Base-by-base conservation (phyloP, 1,284 basidiomycete species). In the Cystobasidium sp. region DNA sequence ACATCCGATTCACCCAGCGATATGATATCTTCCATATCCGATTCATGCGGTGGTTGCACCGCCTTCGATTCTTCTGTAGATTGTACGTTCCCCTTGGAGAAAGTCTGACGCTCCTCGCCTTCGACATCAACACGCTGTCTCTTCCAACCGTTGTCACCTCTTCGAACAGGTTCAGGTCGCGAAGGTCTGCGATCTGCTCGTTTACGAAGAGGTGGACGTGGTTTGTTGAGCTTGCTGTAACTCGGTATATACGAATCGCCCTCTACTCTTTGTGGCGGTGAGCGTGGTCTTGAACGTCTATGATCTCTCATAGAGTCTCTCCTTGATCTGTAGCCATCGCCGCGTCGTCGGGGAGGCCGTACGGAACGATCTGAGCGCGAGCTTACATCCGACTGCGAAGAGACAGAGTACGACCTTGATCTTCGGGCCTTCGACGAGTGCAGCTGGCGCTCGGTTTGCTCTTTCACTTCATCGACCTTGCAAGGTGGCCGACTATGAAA, bases 1-100 rank as follows among this genome's bases (percentile, higher is more conserved):
- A 31, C 8, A 31, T 71, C 69, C n/a, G 51, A 53, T 44, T 71
- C 69, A 22, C 69, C 69, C 5, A 71, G 51, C 43, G 69, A 71
- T 12, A 71, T 71, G 7, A 43, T 47, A n/a, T 71, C 69, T 16
- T 71, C 69, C 4, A 62, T 7, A 55, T 71, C 69, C 20, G 31
- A 63, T 6, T 62, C 56, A 14, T n/a, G 22, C 37, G 64, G 49
- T 16, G 44, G 20, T 6, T 20, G 3, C 3, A 16, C 6, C 47
- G 20, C 16, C 47, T 51, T 16, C 47, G 47, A 6, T 16, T 1
- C 16, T 6, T 16, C 20, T 51, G 16, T 14, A 6, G 3, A 51
- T 51, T 51, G 47, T 31, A 31, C 31, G 31, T 31, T 31, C 31
- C 5, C 31, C 31, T 31, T 31, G 47, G 47, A 6, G 3, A 16